Conservation (phyloP, 441 rosid genomes). For the Caryocar brasiliense region DNA sequence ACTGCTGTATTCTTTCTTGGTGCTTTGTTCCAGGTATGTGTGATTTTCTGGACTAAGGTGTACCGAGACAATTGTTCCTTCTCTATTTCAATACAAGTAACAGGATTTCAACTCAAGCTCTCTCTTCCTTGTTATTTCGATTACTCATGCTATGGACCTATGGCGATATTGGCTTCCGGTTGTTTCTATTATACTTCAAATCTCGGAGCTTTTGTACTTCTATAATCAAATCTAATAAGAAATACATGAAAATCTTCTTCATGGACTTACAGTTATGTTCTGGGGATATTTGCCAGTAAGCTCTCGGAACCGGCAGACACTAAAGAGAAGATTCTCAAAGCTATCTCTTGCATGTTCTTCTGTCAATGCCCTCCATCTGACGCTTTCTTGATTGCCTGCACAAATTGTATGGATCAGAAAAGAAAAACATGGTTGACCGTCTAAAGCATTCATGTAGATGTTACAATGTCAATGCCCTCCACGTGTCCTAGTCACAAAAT, state of each 20-base stretch:
- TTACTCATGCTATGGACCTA: too few relatives aligned
- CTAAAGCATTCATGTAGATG: not conserved
- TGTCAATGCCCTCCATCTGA: slow-evolving; percentile 73
- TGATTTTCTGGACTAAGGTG: too few relatives aligned
- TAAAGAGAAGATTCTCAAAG: slow-evolving; percentile 92
- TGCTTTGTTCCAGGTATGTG: too few relatives aligned
- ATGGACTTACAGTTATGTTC: slow-evolving; percentile 72
- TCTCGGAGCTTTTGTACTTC: not conserved
- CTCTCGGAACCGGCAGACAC: slow-evolving; percentile 85
- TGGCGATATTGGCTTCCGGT: too few relatives aligned
- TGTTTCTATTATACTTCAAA: too few relatives aligned
- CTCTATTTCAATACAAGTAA: too few relatives aligned
- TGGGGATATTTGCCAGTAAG: slow-evolving; percentile 83
- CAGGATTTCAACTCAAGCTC: too few relatives aligned
- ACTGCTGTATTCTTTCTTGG: not conserved
- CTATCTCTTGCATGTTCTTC: slow-evolving; percentile 98
- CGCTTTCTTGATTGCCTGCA: slow-evolving; percentile 61
- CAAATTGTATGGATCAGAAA: slow-evolving; percentile 2
- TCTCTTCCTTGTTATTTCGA: too few relatives aligned
- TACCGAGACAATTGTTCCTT: too few relatives aligned
- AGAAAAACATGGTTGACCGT: too few relatives aligned
- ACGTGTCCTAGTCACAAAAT: not conserved
- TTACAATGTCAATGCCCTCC: not conserved
- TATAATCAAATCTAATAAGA: not conserved
- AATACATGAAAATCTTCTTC: not conserved